Evolutionary conservation across 2,329 filamentous ascomycete species (phyloP), one percentile per base, ranked within the genome.

Genomic region (Curvularia sp.): DNA sequence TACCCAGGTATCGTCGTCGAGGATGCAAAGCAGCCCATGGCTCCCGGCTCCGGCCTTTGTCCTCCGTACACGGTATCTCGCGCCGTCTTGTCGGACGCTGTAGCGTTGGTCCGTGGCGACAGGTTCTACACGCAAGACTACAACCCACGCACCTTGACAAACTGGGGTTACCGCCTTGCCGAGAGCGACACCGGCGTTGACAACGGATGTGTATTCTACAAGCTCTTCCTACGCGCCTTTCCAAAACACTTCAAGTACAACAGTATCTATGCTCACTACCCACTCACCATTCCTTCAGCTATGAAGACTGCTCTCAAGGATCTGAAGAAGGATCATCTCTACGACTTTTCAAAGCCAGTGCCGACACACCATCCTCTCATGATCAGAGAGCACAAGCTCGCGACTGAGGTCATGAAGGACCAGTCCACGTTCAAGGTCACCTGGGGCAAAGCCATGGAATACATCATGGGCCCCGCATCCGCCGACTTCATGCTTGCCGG

Each of bases 201-300:
- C 76, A 88, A 95, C 71, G 92, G 92, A 46, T 92, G 89, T 66
- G 86, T 93, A 12, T 91, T 94, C 77, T 93, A 93, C 81, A 96
- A 95, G 80, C 83, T 96, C 34, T 89, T 93, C 73, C 81, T 91
- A 34, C 85, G 89, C 5, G 90, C 91, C 0, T 92, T 96, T 81
- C 92, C 92, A 0, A 84, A 90, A 64, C 89, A 92, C 78, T 94
- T 93, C 82, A 86, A 86, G 72, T 78, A 82, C 19, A 88, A 95
- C 79, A 93, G 89, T 0, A 87, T 93, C 53, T 96, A 94, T 63
- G 91, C 90, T 0, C 90, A 93, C 72, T 93, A 92, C 69, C 91
- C 91, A 1, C 82, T 88, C 69, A 87, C 86, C 2, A 87, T 89
- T 1, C 91, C 92, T 0, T 80, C 81, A 0, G 91, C 93, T 72